Evolutionary conservation across 768 basidiomycete genomes (phyloP).

Genomic region (Suillus fuscotomentosus): DNA sequence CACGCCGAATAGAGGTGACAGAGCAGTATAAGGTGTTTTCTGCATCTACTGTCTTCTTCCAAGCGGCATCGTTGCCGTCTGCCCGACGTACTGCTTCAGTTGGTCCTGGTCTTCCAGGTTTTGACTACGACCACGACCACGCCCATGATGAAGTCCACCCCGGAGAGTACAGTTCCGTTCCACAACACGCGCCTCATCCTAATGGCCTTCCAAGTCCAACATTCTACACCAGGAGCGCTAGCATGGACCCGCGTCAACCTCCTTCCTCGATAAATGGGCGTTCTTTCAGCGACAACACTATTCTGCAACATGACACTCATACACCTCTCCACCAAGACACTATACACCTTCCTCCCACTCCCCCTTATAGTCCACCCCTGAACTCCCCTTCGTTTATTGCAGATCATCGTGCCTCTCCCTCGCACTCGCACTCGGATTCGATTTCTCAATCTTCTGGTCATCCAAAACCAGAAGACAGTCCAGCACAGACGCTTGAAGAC

Average conservation of each 20-base stretch:
- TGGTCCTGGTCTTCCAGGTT: constrained; percentile 18
- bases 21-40: constrained; percentile 77
- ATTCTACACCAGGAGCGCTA: constrained; percentile 5
- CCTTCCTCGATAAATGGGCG: constrained; percentile 1
- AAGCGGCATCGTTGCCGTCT: constrained; percentile 48
- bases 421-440: neutral
- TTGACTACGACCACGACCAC: constrained; percentile 3
- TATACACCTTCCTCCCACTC: constrained; percentile 19
- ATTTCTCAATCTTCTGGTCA: neutral
- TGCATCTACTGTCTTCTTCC: constrained; percentile 73
- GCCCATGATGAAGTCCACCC: constrained; percentile 4
- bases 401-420: neutral
- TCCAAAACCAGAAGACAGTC: constrained; percentile 7
- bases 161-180: neutral
- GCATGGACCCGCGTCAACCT: neutral
- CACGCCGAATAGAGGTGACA: constrained; percentile 67
- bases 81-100: constrained; percentile 19
- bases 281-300: constrained; percentile 2
- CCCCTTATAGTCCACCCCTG: constrained; percentile 30
- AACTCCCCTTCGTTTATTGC: neutral
- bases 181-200: neutral
- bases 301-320: constrained; percentile 7
- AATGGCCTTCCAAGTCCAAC: neutral
- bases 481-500: constrained; percentile 21
- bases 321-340: neutral